Conservation (phyloP, 2,329 filamentous ascomycete genomes). For the Venturia oleaginea region DNA sequence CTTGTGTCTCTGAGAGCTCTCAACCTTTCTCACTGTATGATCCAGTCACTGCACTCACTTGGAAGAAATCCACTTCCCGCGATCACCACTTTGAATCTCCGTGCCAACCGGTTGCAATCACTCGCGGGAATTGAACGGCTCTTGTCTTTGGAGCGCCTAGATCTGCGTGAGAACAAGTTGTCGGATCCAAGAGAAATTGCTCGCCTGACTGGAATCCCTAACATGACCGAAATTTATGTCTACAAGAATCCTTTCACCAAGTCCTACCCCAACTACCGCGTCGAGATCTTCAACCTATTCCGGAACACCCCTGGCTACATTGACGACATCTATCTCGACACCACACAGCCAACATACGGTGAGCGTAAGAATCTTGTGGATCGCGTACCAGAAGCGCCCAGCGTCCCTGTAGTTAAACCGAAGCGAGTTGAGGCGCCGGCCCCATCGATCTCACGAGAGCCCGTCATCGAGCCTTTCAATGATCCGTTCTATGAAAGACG, state of each 20-base stretch:
- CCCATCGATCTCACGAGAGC: slow-evolving; percentile 40
- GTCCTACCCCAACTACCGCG: slow-evolving; percentile 74
- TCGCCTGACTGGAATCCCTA: slow-evolving; percentile 78
- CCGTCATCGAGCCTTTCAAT: slow-evolving; percentile 9
- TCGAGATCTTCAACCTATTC: slow-evolving; percentile 95
- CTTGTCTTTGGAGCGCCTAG: slow-evolving; percentile 78
- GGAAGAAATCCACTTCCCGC: slow-evolving; percentile 80
- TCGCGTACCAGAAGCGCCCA: slow-evolving; percentile 64
- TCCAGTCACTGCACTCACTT: slow-evolving; percentile 83
- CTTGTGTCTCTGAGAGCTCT: slow-evolving; percentile 82
- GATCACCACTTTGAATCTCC: slow-evolving; percentile 85
- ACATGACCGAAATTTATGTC: slow-evolving; percentile 88
- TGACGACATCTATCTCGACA: slow-evolving; percentile 85
- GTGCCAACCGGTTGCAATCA: slow-evolving; percentile 77
- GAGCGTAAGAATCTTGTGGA: slow-evolving; percentile 81
- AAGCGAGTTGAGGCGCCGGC: slow-evolving; percentile 50
- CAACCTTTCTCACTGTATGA: slow-evolving; percentile 96
- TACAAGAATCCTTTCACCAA: slow-evolving; percentile 85
- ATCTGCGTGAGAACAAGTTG: slow-evolving; percentile 82
- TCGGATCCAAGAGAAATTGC: slow-evolving; percentile 88
- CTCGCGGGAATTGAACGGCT: slow-evolving; percentile 85
- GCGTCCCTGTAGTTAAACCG: slow-evolving; percentile 69
- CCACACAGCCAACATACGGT: slow-evolving; percentile 68
- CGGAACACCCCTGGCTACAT: slow-evolving; percentile 80
- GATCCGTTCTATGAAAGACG: slow-evolving; percentile 11